A percentile compares a stretch with the other conserved stretches of the same genome.
Evolutionary conservation across 2,329 filamentous ascomycete genomes (phyloP).

Genomic region (Diaporthe longicolla): DNA sequence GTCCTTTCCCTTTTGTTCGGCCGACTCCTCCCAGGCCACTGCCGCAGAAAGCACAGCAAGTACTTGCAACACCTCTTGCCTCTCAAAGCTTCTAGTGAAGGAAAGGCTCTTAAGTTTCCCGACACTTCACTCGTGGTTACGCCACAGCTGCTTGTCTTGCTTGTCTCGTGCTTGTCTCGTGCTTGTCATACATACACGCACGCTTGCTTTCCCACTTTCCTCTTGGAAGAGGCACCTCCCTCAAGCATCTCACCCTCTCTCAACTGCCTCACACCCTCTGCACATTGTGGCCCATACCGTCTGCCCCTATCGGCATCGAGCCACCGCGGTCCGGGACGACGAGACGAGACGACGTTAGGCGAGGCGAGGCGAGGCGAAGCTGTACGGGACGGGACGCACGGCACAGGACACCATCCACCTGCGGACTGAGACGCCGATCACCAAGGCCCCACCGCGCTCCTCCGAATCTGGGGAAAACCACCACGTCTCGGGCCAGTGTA

Average conservation of each 20-base stretch:
- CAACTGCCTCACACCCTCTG: background rate
- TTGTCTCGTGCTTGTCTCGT: too few species aligned
- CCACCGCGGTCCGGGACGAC: background rate
- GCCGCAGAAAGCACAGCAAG: background rate
- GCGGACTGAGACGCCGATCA: slow-evolving; percentile 13
- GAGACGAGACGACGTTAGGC: background rate
- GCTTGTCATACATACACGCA: background rate
- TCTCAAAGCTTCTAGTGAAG: background rate
- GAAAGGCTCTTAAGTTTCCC: background rate
- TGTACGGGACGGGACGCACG: background rate
- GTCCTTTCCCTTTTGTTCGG: slow-evolving; percentile 2
- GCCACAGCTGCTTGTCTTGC: background rate
- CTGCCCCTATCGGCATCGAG: background rate
- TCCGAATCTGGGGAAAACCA: slow-evolving; percentile 20
- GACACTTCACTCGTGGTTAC: background rate
- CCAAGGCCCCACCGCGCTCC: slow-evolving; percentile 7
- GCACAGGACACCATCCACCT: slow-evolving; percentile 3
- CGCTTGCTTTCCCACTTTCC: background rate
- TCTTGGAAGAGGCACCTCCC: background rate
- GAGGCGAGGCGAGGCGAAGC: background rate
- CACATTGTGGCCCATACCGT: background rate
- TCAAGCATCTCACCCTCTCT: background rate
- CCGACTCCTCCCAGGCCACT: background rate
- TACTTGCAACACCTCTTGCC: background rate
- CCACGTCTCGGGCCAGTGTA: background rate